Evolutionary conservation across 2,329 filamentous ascomycete genomes (phyloP).

Genomic region (Paecilomyces dactylethromorphus): DNA sequence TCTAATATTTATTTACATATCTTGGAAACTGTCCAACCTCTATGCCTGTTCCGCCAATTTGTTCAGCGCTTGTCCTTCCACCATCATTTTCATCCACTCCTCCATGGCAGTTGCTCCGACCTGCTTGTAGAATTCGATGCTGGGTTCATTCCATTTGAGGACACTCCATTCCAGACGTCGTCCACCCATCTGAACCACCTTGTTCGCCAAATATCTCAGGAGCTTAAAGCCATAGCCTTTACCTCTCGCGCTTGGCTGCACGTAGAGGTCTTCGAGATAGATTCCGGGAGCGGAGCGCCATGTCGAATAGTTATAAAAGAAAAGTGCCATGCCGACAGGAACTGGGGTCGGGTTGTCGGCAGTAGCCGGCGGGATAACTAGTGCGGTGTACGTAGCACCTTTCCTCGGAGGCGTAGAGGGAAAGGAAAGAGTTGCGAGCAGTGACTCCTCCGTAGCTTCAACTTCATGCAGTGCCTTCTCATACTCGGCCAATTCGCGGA

Average conservation of each 20-base stretch:
- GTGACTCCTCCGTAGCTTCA: slow-evolving; percentile 68
- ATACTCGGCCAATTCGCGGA: slow-evolving; percentile 81
- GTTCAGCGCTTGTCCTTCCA: slow-evolving; percentile 38
- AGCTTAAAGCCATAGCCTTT: slow-evolving; percentile 74
- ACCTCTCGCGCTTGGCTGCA: slow-evolving; percentile 62
- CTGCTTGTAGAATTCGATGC: slow-evolving; percentile 71
- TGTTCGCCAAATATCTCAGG: slow-evolving; percentile 69
- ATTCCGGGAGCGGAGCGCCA: slow-evolving; percentile 85
- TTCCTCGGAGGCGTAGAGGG: slow-evolving; percentile 45
- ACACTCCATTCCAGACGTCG: slow-evolving; percentile 83
- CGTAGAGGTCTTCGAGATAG: slow-evolving; percentile 91
- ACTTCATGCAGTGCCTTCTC: slow-evolving; percentile 70
- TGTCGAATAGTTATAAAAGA: slow-evolving; percentile 93
- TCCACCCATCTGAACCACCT: slow-evolving; percentile 66
- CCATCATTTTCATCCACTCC: slow-evolving; percentile 46
- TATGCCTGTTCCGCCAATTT: slow-evolving; percentile 28
- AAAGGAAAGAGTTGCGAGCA: slow-evolving; percentile 73
- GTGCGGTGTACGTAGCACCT: slow-evolving; percentile 66
- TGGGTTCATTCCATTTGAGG: slow-evolving; percentile 86
- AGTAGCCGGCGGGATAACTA: slow-evolving; percentile 51
- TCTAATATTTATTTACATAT: not conserved
- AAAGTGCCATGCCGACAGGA: slow-evolving; percentile 74
- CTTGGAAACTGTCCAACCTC: not conserved
- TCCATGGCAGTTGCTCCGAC: slow-evolving; percentile 40
- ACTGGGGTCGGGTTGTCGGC: slow-evolving; percentile 27